These are phyloP conservation scores for Piper betle DNA, from an alignment of 164 flowering plant species.

Conservation along the genomic window DNA sequence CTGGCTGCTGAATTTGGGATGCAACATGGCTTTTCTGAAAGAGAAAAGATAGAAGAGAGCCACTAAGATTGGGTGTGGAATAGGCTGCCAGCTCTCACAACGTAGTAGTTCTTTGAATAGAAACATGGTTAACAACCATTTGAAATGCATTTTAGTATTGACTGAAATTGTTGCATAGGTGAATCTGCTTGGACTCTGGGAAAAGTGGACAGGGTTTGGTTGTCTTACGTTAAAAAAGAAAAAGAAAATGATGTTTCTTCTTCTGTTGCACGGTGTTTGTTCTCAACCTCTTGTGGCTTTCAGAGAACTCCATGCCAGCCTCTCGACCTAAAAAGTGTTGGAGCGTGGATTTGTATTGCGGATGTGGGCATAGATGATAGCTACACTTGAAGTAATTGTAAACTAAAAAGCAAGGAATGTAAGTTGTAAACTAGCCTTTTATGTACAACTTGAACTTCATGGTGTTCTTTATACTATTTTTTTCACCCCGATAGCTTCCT, in stretches of 20 bases:
- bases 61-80: conserved; percentile 5
- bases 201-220: too few relatives aligned
- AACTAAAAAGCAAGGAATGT: neutral
- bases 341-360: too few relatives aligned
- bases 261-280: too few relatives aligned
- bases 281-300: too few relatives aligned
- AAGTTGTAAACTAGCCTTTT: neutral
- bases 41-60: conserved; percentile 16
- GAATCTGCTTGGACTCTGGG: neutral
- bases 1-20: conserved; percentile 21
- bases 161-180: neutral
- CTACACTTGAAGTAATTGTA: neutral
- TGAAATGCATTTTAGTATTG: too few relatives aligned
- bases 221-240: too few relatives aligned
- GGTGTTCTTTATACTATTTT: neutral
- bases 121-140: neutral
- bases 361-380: too few relatives aligned
- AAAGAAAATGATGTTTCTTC: too few relatives aligned
- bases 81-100: neutral
- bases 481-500: too few relatives aligned
- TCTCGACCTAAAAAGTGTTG: too few relatives aligned
- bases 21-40: conserved; percentile 9
- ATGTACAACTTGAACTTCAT: neutral
- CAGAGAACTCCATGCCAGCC: too few relatives aligned
- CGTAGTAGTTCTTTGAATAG: neutral